Evolutionary conservation across 1,284 basidiomycete species (phyloP).

Genomic region (Heliocybe sulcata): DNA sequence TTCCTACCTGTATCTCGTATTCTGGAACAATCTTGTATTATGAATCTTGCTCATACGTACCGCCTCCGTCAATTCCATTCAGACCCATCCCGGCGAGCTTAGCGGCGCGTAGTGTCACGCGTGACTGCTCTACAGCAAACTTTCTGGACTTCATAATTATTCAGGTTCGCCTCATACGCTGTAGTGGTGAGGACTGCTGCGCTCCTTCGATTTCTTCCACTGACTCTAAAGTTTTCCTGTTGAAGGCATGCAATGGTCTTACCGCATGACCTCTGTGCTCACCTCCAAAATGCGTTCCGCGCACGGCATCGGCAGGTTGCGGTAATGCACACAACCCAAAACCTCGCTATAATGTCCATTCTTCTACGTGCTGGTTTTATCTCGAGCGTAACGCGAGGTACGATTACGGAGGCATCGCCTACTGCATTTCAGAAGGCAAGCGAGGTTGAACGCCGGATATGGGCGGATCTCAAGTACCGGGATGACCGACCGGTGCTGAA

Average conservation of each 20-base stretch:
- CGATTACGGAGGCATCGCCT: slow-evolving; percentile 58
- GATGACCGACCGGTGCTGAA: slow-evolving; percentile 78
- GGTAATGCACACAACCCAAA: slow-evolving; percentile 76
- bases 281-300: slow-evolving; percentile 83
- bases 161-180: not conserved
- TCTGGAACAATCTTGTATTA: too few species aligned
- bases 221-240: not conserved
- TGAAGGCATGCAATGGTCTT: slow-evolving; percentile 18
- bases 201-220: not conserved
- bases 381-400: slow-evolving; percentile 75
- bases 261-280: slow-evolving; percentile 79
- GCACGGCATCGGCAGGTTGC: slow-evolving; percentile 70
- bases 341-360: slow-evolving; percentile 77
- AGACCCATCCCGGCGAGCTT: too few species aligned
- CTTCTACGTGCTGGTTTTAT: slow-evolving; percentile 85
- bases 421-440: slow-evolving; percentile 44
- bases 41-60: too few species aligned
- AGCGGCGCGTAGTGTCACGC: not conserved
- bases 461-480: slow-evolving; percentile 88
- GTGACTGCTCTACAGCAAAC: not conserved
- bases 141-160: not conserved
- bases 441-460: slow-evolving; percentile 67
- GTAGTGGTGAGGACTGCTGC: not conserved
- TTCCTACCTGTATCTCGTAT: too few species aligned
- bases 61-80: too few species aligned